Percentiles rank a stretch among this genome's conserved stretches.
These are phyloP conservation scores for Discostella stelligeroides DNA, from an alignment of 108 stramenopile genomes.

Conservation along the genomic window DNA sequence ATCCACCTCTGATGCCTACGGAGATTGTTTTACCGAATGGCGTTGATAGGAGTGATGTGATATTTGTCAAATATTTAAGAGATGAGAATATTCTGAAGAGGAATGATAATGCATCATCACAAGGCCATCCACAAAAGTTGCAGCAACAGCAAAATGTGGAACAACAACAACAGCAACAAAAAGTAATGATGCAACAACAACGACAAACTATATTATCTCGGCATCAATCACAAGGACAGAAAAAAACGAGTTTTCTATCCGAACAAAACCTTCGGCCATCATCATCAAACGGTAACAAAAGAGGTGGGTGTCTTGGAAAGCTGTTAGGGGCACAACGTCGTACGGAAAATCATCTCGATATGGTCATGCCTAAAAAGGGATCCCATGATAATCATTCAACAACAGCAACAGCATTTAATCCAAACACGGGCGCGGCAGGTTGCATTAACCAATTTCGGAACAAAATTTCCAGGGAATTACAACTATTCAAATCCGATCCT, in stretches of 20 bases:
- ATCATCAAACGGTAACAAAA: conserved; percentile 39
- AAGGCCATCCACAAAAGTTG: no score
- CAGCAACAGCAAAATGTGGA: conserved; percentile 34
- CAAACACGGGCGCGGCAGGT: conserved; percentile 37
- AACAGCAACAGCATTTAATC: conserved; percentile 13
- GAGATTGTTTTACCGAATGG: conserved; percentile 31
- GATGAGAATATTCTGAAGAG: conserved; percentile 42
- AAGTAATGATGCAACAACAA: conserved; percentile 23
- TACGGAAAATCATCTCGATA: conserved; percentile 71
- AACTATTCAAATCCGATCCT: conserved; percentile 32
- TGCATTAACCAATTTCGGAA: conserved; percentile 38
- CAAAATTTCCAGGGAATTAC: conserved; percentile 27
- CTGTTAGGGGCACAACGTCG: conserved; percentile 69
- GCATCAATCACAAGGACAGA: conserved; percentile 5
- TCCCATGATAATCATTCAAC: no score
- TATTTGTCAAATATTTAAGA: conserved; percentile 53
- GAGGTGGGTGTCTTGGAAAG: conserved; percentile 81
- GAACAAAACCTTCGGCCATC: conserved; percentile 5
- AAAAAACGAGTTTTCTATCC: conserved; percentile 1
- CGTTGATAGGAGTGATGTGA: conserved; percentile 26
- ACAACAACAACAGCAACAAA: conserved; percentile 33
- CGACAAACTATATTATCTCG: conserved; percentile 23
- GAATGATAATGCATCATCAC: conserved; percentile 24
- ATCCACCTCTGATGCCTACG: conserved; percentile 33
- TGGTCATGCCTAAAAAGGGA: conserved; percentile 37